Evolutionary conservation across 169 alveolate genomes (phyloP), one percentile per base, ranked within the genome.

Genomic region (Plasmodium cynomolgi): DNA sequence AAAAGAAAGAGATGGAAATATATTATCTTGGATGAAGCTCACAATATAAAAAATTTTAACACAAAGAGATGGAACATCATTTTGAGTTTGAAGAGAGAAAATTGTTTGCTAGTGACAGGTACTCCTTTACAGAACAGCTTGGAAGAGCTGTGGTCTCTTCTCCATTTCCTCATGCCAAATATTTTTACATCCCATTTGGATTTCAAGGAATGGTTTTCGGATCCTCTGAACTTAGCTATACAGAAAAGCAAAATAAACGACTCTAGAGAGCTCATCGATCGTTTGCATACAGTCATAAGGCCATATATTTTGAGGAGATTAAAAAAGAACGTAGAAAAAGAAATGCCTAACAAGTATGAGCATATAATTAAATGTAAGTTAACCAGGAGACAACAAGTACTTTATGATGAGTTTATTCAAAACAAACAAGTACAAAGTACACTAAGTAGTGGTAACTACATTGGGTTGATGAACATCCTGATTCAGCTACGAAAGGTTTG

Each of bases 51-150:
- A 96, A 99, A 99, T 95, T 99, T 98, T 96, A 97, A 98, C 84
- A 98, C 99, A n/a, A 98, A 99, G 96, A 96, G 99, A 83, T 99
- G 99, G 99, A 99, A 99, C 96, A 98, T 99, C 84, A 97, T 99
- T 84, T 96, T 99, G 50, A 98, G 99, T 81, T 99, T 99, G 96
- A 98, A 99, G 92, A 98, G 99, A 37, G 97, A 97, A 93, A 98
- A 99, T 88, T 97, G 99, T 81, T 97, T 99, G 33, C 95, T 99
- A 82, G 97, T 99, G 31, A 99, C 99, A 7, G 99, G 99, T 6
- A 99, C 99, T 3, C 99, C 99, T 1, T 96, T 99, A 37, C 99
- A 99, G 96, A 99, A 99, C 97, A 99, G 99, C 95, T 98, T 99
- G 50, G 98, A 98, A 96, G 99, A 99, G 96, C 97, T 99, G 47